Evolutionary conservation across 78 protist species (phyloP).

Genomic region (Dictyostelium firmibasis): DNA sequence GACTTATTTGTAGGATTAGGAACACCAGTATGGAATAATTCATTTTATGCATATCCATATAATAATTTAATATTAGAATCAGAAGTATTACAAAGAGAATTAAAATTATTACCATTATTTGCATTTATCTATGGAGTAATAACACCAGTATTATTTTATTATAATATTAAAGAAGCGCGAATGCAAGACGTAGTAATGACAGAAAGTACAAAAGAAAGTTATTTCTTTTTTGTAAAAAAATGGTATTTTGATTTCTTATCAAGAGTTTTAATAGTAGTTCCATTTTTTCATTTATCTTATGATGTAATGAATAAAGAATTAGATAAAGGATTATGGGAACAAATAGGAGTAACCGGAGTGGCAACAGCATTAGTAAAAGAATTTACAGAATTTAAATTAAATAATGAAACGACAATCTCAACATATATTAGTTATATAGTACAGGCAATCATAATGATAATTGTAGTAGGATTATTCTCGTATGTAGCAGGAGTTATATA

Average conservation of each 20-base stretch:
- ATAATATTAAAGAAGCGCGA: not conserved
- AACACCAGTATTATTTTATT: not conserved
- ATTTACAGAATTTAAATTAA: not conserved
- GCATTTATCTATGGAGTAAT: not conserved
- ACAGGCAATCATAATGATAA: not conserved
- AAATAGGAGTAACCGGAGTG: conserved; percentile 7
- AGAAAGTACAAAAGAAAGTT: conserved; percentile 26
- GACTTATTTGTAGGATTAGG: conserved; percentile 26
- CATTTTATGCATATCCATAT: not conserved
- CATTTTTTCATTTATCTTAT: conserved; percentile 15
- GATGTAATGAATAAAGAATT: conserved; percentile 37
- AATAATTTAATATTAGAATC: conserved; percentile 1
- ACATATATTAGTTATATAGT: not conserved
- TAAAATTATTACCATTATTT: conserved; percentile 9
- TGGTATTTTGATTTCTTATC: conserved; percentile 17
- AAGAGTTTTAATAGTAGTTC: not conserved
- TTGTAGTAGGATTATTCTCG: not conserved
- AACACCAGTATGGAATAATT: not conserved
- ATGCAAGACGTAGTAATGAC: not conserved
- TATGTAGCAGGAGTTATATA: not conserved
- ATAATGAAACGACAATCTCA: not conserved
- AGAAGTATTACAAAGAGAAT: conserved; percentile 8
- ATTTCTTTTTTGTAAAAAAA: conserved; percentile 15
- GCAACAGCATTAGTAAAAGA: not conserved
- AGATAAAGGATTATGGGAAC: conserved; percentile 29